Evolutionary conservation across 169 alveolate genomes (phyloP).

Genomic region (Plasmodium knowlesi): DNA sequence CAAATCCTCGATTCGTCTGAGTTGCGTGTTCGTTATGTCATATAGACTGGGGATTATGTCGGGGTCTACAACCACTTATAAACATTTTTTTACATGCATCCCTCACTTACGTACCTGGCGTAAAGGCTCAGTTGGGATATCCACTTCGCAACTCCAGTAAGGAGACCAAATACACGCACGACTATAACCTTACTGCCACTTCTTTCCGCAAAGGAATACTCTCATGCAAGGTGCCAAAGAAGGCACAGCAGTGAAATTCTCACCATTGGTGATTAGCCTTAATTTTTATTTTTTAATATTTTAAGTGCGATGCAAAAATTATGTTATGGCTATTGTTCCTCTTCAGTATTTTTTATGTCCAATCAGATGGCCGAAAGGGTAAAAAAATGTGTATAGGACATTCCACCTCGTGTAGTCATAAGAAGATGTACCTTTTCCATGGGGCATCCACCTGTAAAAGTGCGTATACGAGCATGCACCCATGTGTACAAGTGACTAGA

Average conservation of each 20-base stretch:
- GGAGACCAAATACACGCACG: neutral
- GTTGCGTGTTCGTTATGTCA: neutral
- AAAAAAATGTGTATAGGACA: neutral
- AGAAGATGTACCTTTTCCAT: neutral
- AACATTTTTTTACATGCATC: neutral
- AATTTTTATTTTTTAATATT: neutral
- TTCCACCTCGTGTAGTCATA: neutral
- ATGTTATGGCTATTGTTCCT: neutral
- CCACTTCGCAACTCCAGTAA: neutral
- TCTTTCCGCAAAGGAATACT: neutral
- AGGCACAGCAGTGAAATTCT: neutral
- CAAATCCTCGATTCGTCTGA: neutral
- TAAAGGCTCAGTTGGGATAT: neutral
- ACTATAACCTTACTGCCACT: neutral
- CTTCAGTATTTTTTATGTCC: neutral
- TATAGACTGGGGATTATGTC: neutral
- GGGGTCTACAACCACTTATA: neutral
- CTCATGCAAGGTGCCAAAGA: neutral
- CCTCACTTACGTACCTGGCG: neutral
- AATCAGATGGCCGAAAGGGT: neutral
- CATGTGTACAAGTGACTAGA: neutral
- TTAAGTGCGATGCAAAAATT: neutral
- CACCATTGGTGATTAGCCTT: neutral
- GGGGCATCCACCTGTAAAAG: neutral
- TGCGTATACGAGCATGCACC: neutral